Evolutionary conservation across 306 rosid species (phyloP), one percentile per base, ranked within the genome.

Genomic region (Heteromeles arbutifolia): DNA sequence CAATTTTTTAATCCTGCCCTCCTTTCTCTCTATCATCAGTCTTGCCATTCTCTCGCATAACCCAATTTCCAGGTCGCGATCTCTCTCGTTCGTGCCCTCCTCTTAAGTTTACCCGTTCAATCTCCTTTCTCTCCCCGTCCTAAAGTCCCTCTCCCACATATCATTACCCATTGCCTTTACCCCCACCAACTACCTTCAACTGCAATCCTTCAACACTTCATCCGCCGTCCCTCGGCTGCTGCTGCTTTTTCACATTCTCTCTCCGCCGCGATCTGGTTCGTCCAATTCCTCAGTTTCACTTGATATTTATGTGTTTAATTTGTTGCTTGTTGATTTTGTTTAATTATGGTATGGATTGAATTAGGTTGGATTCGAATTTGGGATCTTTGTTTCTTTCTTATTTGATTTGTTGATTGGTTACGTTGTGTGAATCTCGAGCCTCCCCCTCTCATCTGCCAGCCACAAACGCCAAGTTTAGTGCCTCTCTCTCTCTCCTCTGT

Each of bases 251-350:
- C 37, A 58, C 75, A 59, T 68, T 50, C 79, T 28, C 26, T 21
- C 29, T 72, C 12, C 68, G 78, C 67, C 13, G 71, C 78, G 80
- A 82, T 86, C 86, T 86, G 92, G 88, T 89, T 67, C 64, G 84
- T 81, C 29, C 65, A 74, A 34, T 77, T 62, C 43, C 45, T 39
- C 84, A 76, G 63, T 73, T 50, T 65, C 61, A 29, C 44, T 15
- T 45, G 6, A 25, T 9, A 58, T 3, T 17, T n/a, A 12, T 69
- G 29, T 62, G 19, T 65, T 26, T 71, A 76, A n/a, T 24, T 68
- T 56, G 29, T 18, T 15, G 10, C 12, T 52, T 50, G 17, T 25
- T 5, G 43, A 37, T 41, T 73, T 59, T 21, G 41, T n/a, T 73
- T 13, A 37, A 25, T 59, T 39, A 8, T 24, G 54, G 28, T 72